Conservation (phyloP, 306 rosid genomes). For the Cicer arietinum region DNA sequence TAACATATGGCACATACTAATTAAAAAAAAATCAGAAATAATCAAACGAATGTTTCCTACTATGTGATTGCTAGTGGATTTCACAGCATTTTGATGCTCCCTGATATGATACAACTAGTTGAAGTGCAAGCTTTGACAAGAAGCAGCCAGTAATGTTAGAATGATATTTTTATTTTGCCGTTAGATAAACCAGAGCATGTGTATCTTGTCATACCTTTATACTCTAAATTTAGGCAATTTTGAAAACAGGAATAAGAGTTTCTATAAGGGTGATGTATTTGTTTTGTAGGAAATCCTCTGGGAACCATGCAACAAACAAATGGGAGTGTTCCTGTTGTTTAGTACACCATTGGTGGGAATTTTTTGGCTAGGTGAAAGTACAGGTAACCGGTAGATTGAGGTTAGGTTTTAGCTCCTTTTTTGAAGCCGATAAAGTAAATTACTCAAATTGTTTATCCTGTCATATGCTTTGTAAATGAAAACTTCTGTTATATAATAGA, state of each 20-base stretch:
- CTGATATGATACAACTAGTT: slow-evolving; percentile 21
- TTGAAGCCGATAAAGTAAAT: slow-evolving; percentile 58
- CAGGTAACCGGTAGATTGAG: slow-evolving; percentile 63
- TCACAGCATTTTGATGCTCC: slow-evolving; percentile 34
- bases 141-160: slow-evolving; percentile 23
- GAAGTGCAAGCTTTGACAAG: slow-evolving; percentile 25
- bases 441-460: slow-evolving; percentile 62
- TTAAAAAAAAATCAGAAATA: slow-evolving; percentile 26
- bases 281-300: slow-evolving; percentile 72
- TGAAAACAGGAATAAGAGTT: slow-evolving; percentile 32
- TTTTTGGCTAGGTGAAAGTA: slow-evolving; percentile 59
- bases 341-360: slow-evolving; percentile 49
- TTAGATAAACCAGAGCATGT: slow-evolving; percentile 25
- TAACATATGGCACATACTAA: slow-evolving; percentile 16
- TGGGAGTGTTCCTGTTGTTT: slow-evolving; percentile 79
- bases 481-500: slow-evolving; percentile 53
- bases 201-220: neutral
- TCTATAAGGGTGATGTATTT: slow-evolving; percentile 40
- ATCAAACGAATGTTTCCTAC: slow-evolving; percentile 12
- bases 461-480: slow-evolving; percentile 55
- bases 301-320: slow-evolving; percentile 74
- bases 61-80: slow-evolving; percentile 24
- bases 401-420: slow-evolving; percentile 69
- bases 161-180: slow-evolving; percentile 1
- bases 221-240: slow-evolving; percentile 6